Evolutionary conservation across 768 basidiomycete species (phyloP).

Genomic region (Lentinula aciculospora): DNA sequence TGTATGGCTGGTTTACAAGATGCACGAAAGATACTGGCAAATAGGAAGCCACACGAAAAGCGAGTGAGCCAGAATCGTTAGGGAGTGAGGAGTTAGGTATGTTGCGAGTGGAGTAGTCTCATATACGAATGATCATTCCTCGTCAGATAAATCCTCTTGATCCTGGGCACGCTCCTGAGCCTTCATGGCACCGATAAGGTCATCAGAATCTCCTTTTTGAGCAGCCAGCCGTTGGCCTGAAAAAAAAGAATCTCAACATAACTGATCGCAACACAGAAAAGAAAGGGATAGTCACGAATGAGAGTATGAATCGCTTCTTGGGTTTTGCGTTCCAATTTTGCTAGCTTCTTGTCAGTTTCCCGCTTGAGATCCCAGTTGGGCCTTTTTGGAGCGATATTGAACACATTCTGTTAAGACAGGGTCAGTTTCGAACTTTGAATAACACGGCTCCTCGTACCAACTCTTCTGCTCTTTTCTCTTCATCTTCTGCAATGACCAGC

Average conservation of each 20-base stretch:
- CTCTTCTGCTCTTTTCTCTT: slow-evolving; percentile 79
- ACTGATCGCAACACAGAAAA: neutral
- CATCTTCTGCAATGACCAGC: slow-evolving; percentile 81
- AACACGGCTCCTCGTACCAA: slow-evolving; percentile 47
- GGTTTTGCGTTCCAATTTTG: slow-evolving; percentile 85
- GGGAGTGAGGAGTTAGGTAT: too few species aligned
- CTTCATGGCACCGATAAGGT: slow-evolving; percentile 78
- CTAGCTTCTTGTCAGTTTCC: slow-evolving; percentile 86
- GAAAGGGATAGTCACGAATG: slow-evolving; percentile 61
- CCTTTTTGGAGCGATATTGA: slow-evolving; percentile 96
- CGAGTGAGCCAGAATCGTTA: too few species aligned
- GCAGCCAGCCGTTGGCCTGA: slow-evolving; percentile 74
- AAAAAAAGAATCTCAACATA: neutral
- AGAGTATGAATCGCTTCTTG: slow-evolving; percentile 90
- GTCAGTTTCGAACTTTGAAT: slow-evolving; percentile 2
- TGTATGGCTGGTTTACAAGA: too few species aligned
- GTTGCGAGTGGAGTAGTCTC: too few species aligned
- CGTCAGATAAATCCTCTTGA: slow-evolving; percentile 48
- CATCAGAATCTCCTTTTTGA: slow-evolving; percentile 75
- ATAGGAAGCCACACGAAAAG: too few species aligned
- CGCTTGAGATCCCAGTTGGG: slow-evolving; percentile 96
- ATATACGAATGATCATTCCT: too few species aligned
- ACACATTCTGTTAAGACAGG: slow-evolving; percentile 61
- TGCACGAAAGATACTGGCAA: too few species aligned
- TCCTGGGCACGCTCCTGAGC: slow-evolving; percentile 61